phyloP scores from a whole-genome alignment of 106 monocot genomes.

The Cymbidium sinense region DNA sequence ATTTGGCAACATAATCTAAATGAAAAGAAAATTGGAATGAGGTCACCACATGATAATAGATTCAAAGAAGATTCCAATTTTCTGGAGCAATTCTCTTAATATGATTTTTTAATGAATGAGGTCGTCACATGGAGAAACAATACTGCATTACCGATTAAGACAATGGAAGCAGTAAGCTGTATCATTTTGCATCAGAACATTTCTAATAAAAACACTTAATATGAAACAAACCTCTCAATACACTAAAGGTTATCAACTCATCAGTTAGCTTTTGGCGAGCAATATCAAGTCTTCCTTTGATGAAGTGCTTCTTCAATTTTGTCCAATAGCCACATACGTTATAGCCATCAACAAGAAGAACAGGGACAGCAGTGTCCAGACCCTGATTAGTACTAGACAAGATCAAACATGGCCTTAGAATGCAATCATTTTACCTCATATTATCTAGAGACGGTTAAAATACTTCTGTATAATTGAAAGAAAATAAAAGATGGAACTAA shows the following conservation, averaged over 20 bases:
- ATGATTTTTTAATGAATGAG: no score
- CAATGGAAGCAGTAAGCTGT: neutral
- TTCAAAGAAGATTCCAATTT: no score
- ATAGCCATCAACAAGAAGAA: constrained; percentile 93
- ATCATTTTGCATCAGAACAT: neutral
- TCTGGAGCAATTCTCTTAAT: no score
- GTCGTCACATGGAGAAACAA: no score
- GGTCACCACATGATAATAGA: no score
- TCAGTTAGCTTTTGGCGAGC: constrained; percentile 84
- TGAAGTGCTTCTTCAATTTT: constrained; percentile 90
- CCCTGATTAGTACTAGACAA: constrained; percentile 76
- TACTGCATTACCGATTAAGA: neutral
- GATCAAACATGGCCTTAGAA: constrained; percentile 17
- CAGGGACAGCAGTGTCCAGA: constrained; percentile 64
- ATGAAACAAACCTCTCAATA: constrained; percentile 59
- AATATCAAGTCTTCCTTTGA: constrained; percentile 70
- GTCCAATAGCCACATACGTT: constrained; percentile 98
- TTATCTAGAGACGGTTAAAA: constrained; percentile 1
- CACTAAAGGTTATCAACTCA: constrained; percentile 77
- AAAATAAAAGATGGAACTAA: constrained; percentile 30
- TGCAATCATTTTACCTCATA: neutral
- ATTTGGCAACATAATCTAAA: no score
- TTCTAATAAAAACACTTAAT: neutral
- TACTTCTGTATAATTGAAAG: constrained; percentile 5
- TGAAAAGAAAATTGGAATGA: no score